Base-by-base conservation (phyloP, 352 stramenopile species). In the Phytophthora tentaculata region DNA sequence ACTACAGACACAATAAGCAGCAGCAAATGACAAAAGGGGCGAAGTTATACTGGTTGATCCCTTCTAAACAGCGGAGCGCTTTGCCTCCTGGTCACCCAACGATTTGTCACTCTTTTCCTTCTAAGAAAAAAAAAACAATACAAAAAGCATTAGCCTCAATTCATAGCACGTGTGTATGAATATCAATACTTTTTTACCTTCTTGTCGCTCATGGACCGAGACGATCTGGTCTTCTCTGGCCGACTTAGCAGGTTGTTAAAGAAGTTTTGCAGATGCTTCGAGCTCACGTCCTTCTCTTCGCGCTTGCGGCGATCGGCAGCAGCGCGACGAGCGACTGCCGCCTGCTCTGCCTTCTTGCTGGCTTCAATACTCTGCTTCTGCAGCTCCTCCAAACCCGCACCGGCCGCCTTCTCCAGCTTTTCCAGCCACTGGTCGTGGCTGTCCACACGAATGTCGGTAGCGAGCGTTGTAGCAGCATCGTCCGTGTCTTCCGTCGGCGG, bases 171-270 rank as follows among this genome's bases (percentile, higher is more conserved):
- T 53, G 13, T 26, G 39, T 13, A 49, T 53, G 29, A 59, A 39
- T 29, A 41, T 5, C 12, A 68, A 29, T 6, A 17, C 5, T n/a
- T 44, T 35, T 39, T 43, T 86, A 86, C 82, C 89, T 92, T 74
- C 84, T 94, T 56, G 74, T 80, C 74, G 43, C 72, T 80, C 45
- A 86, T 66, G n/a, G 71, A 76, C 9, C 86, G 76, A 59, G 80
- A 80, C n/a, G 83, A 91, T 63, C 86, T 90, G 23, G 86, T 81
- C 61, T 95, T 95, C 49, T 95, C 88, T 5, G 88, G 88, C 23
- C 86, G 84, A 68, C 88, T 95, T 7, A 95, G 73, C 54, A 95
- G 54, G 54, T 95, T 94, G 71, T 95, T 95, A 64, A 95, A 95
- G 67, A 95, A 95, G 62, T 93, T 95, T 28, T 88, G 81, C 63